Evolutionary conservation across 2,329 filamentous ascomycete genomes (phyloP).

Genomic region (Alternaria ethzedia): DNA sequence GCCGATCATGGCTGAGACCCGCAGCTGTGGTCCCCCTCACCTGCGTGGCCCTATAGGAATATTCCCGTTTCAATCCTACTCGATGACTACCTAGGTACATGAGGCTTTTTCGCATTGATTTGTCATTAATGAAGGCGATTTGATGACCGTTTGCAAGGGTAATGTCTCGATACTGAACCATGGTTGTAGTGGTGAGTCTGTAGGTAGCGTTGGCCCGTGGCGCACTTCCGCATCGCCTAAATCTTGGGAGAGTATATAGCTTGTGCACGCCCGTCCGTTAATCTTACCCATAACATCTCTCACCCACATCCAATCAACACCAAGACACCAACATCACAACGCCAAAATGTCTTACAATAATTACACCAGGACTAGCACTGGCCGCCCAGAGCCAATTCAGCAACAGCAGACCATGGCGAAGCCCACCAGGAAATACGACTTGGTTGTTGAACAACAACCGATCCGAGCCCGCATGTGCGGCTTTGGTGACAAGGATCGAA

Average conservation of each 20-base stretch:
- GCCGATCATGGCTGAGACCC: not conserved
- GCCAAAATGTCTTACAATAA: not conserved
- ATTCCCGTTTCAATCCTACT: not conserved
- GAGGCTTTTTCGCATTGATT: not conserved
- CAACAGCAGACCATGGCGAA: not conserved
- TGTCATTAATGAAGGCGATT: not conserved
- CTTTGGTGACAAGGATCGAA: constrained; percentile 97
- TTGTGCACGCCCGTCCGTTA: not conserved
- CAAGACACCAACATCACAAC: not conserved
- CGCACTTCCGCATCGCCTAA: not conserved
- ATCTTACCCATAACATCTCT: not conserved
- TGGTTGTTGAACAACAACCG: constrained; percentile 88
- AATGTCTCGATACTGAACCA: not conserved
- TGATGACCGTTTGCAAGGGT: not conserved
- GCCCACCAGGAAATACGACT: constrained; percentile 52
- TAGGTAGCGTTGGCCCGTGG: not conserved
- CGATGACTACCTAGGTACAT: not conserved
- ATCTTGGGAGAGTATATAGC: not conserved
- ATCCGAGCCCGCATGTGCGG: constrained; percentile 96
- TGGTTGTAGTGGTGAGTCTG: not conserved
- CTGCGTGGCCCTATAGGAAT: not conserved
- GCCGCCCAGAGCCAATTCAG: constrained; percentile 1
- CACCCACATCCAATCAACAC: not conserved
- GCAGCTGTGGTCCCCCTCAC: not conserved
- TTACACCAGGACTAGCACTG: not conserved